phyloP scores from a whole-genome alignment of 1,284 basidiomycete species.

The Omphalotus olearius region DNA sequence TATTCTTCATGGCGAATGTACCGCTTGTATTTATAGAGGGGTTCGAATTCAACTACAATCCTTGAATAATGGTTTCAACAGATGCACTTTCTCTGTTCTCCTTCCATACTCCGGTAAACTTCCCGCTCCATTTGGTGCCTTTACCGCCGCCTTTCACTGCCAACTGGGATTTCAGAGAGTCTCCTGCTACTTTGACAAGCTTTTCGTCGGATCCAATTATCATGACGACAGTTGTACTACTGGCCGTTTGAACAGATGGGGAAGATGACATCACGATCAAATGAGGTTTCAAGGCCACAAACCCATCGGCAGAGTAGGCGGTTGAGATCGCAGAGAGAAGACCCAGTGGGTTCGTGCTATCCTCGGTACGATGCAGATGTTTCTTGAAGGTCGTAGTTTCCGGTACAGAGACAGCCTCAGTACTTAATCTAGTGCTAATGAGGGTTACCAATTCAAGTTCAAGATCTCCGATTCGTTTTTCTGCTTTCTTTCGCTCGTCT shows the following conservation, averaged over 20 bases:
- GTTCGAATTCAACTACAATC: neutral
- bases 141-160: conserved; percentile 64
- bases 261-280: conserved; percentile 60
- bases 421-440: conserved; percentile 45
- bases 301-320: conserved; percentile 35
- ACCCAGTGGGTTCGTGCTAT: conserved; percentile 52
- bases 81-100: conserved; percentile 33
- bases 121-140: conserved; percentile 65
- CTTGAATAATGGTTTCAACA: conserved; percentile 39
- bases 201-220: conserved; percentile 57
- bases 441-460: conserved; percentile 64
- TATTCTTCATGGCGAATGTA: too few species aligned
- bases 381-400: conserved; percentile 33
- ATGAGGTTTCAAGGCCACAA: conserved; percentile 29
- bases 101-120: conserved; percentile 54
- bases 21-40: neutral
- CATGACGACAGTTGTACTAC: conserved; percentile 52
- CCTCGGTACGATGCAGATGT: conserved; percentile 57
- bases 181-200: conserved; percentile 57
- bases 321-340: conserved; percentile 58
- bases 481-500: conserved; percentile 58
- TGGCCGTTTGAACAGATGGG: conserved; percentile 46
- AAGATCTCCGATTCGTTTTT: conserved; percentile 60
- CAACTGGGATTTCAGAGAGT: conserved; percentile 51
- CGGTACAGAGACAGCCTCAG: conserved; percentile 24